Percentiles rank a stretch among this genome's conserved stretches.
Evolutionary conservation across 202 grass and related monocot species (phyloP).

Genomic region (Schoenoplectus tabernaemontani): DNA sequence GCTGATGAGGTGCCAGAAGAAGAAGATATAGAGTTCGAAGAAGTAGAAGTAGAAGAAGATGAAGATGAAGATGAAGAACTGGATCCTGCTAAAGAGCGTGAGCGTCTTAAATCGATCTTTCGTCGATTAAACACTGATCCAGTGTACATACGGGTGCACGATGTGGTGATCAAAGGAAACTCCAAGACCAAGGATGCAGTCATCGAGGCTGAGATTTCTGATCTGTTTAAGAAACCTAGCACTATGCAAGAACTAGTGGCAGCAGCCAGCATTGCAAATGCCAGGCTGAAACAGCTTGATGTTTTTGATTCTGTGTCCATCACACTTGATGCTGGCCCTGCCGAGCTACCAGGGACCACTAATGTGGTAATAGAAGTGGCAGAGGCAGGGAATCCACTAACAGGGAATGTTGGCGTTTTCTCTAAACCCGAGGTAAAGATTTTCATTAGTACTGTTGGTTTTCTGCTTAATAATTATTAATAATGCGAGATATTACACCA

Average conservation of each 20-base stretch:
- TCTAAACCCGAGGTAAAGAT: constrained; percentile 70
- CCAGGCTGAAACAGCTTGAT: constrained; percentile 51
- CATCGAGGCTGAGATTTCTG: constrained; percentile 82
- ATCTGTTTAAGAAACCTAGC: constrained; percentile 44
- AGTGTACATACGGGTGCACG: constrained; percentile 71
- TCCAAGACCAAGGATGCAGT: constrained; percentile 62
- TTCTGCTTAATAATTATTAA: not conserved
- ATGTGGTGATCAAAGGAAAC: constrained; percentile 83
- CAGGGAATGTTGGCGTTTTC: constrained; percentile 52
- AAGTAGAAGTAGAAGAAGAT: no score
- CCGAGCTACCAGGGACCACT: constrained; percentile 70
- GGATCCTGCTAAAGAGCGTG: constrained; percentile 33
- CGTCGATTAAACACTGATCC: constrained; percentile 37
- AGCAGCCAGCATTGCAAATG: constrained; percentile 48
- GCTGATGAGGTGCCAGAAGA: constrained; percentile 14
- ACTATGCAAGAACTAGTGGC: constrained; percentile 74
- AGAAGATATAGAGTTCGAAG: constrained; percentile 43
- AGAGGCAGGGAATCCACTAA: constrained; percentile 54
- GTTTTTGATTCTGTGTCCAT: constrained; percentile 77
- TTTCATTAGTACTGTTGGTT: not conserved
- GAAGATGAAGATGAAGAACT: constrained; percentile 38
- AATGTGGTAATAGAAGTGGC: constrained; percentile 76
- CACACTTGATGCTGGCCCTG: constrained; percentile 72
- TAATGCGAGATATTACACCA: not conserved
- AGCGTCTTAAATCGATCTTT: constrained; percentile 42